phyloP scores from a whole-genome alignment of 192 early-diverging fungal genomes.

The Pilaira anomala region DNA sequence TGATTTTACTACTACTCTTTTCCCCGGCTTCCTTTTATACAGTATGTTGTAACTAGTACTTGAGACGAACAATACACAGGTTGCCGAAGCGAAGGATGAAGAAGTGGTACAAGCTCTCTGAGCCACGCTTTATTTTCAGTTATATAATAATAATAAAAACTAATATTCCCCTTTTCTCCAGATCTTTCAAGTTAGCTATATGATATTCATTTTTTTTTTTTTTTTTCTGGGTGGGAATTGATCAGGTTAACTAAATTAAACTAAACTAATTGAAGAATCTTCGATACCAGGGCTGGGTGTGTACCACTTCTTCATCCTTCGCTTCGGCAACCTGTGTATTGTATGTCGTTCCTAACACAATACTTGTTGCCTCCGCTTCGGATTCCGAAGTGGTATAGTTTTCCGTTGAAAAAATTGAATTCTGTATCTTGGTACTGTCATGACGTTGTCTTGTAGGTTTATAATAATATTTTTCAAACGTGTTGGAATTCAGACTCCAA shows the following conservation, averaged over 20 bases:
- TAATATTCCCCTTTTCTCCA: too few relatives aligned
- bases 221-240: not conserved
- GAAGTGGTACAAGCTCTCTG: too few relatives aligned
- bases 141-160: too few relatives aligned
- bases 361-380: conserved; percentile 3
- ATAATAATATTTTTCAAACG: conserved; percentile 4
- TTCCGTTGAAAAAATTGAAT: conserved; percentile 12
- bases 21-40: too few relatives aligned
- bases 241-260: not conserved
- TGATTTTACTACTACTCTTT: too few relatives aligned
- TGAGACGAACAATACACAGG: too few relatives aligned
- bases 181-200: too few relatives aligned
- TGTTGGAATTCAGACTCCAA: conserved; percentile 3
- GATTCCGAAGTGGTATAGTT: conserved; percentile 7
- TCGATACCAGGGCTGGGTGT: conserved; percentile 3
- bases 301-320: conserved; percentile 10
- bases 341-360: conserved; percentile 11
- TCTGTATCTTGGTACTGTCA: not conserved
- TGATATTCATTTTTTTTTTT: too few relatives aligned
- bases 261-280: not conserved
- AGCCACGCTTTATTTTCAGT: too few relatives aligned
- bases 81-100: too few relatives aligned
- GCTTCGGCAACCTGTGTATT: conserved; percentile 6
- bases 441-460: not conserved
- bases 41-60: too few relatives aligned